These are phyloP conservation scores for Paracamarosporium sp. DNA, from an alignment of 2,329 filamentous ascomycete species.

Conservation along the genomic window DNA sequence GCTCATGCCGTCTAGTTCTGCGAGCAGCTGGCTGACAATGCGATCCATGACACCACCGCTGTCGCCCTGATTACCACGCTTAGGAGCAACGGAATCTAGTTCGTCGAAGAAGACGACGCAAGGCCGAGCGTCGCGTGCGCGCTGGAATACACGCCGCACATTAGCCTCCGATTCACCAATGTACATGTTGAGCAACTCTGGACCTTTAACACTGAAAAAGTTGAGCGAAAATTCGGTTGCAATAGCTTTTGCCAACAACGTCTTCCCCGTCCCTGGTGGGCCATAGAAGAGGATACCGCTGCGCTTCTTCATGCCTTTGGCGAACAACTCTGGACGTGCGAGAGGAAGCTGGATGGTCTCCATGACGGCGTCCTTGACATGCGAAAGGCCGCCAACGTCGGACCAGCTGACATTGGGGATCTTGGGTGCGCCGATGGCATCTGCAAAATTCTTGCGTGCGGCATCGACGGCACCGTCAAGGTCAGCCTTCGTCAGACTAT, in stretches of 20 bases:
- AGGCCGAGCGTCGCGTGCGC: conserved; percentile 82
- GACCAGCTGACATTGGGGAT: conserved; percentile 97
- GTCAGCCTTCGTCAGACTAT: conserved; percentile 80
- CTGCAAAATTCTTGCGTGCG: conserved; percentile 96
- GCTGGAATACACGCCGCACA: conserved; percentile 86
- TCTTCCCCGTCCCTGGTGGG: conserved; percentile 90
- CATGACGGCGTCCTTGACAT: conserved; percentile 96
- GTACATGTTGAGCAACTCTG: conserved; percentile 93
- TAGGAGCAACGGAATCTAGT: conserved; percentile 90
- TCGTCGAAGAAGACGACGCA: conserved; percentile 96
- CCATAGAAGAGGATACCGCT: conserved; percentile 93
- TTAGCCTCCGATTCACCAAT: conserved; percentile 95
- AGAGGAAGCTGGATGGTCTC: conserved; percentile 96
- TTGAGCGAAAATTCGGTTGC: conserved; percentile 93
- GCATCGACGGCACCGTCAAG: conserved; percentile 94
- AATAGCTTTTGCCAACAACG: conserved; percentile 89
- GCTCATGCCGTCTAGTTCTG: conserved; percentile 97
- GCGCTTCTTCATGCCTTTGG: conserved; percentile 97
- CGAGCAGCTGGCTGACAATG: conserved; percentile 92
- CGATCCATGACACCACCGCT: conserved; percentile 98
- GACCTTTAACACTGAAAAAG: conserved; percentile 93
- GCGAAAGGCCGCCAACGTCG: conserved; percentile 89
- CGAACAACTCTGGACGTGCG: conserved; percentile 90
- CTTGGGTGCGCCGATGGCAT: conserved; percentile 95
- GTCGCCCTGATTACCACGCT: conserved; percentile 95